Base-by-base conservation (phyloP, 495 filamentous ascomycete genomes). In the Penicillium goetzii region DNA sequence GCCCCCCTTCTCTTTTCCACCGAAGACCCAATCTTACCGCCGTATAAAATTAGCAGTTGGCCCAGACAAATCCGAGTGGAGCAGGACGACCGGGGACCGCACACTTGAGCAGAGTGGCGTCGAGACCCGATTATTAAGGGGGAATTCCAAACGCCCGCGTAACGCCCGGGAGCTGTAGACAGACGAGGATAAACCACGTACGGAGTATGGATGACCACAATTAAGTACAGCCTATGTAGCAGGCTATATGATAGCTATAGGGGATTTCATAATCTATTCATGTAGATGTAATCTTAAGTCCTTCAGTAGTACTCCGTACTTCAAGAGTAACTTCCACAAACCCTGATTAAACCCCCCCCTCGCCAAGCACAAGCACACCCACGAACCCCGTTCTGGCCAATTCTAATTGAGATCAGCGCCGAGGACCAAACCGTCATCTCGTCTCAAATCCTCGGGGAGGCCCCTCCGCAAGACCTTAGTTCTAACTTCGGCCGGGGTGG, bases 11-110 rank as follows among this genome's bases (percentile, higher is more conserved):
- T 21, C 49, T 30, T 25, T 47, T 2, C 43, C 19, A 47, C n/a
- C 45, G 14, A 21, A 23, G 36, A 36, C 33, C 55, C 36, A 28
- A 38, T 43, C 34, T 38, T 3, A 21, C 23, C 23, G 55, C n/a
- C 17, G 38, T 33, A 61, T 65, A 65, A 60, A 65, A 65, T 60
- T 65, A 65, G 63, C 65, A 60, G 21, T 32, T 59, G 58, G 58
- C 45, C 58, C 47, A 51, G 45, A 51, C 58, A 40, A 51, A 36
- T 43, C 32, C 19, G 55, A 63, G 65, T 68, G 65, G 65, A 61
- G 56, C 33, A 40, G 21, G 15, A 19, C 45, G 36, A 40, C 25
- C 54, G 11, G 21, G 43, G 36, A 1, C 4, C 19, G 33, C 11
- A 26, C 30, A n/a, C 3, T 32, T 12, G 0, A 21, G 28, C 30